Evolutionary conservation across 371 early-diverging fungal genomes (phyloP).

Genomic region (Haplosporangium sp.): DNA sequence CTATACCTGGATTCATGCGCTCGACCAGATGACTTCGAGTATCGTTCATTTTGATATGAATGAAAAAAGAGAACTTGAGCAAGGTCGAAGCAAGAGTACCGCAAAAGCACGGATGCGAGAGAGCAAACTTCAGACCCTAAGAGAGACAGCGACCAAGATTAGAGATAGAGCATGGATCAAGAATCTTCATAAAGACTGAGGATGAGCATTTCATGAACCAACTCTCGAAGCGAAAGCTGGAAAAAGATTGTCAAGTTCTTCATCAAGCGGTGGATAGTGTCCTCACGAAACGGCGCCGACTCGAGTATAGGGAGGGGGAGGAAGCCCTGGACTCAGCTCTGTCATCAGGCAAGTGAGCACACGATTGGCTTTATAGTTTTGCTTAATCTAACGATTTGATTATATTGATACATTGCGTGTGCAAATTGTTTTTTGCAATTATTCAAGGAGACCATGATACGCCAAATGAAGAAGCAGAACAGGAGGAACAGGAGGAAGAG

Average conservation of each 20-base stretch:
- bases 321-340: conserved; percentile 26
- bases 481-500: conserved; percentile 22
- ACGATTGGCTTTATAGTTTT: conserved; percentile 16
- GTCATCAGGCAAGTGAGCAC: conserved; percentile 25
- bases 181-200: conserved; percentile 31
- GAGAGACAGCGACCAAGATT: conserved; percentile 13
- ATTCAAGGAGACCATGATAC: conserved; percentile 11
- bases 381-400: too few relatives aligned
- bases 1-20: conserved; percentile 35
- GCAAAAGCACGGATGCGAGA: conserved; percentile 25
- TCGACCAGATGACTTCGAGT: conserved; percentile 29
- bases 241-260: conserved; percentile 23
- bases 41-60: conserved; percentile 27
- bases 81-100: conserved; percentile 27
- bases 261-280: conserved; percentile 31
- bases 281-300: conserved; percentile 32
- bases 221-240: conserved; percentile 18
- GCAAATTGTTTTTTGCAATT: conserved; percentile 3
- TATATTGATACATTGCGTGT: conserved; percentile 13
- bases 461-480: conserved; percentile 9
- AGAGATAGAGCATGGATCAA: conserved; percentile 28
- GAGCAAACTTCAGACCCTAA: conserved; percentile 18
- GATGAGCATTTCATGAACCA: conserved; percentile 22
- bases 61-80: conserved; percentile 25
- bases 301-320: conserved; percentile 28